Conservation (phyloP, 2,329 filamentous ascomycete species). For the Ophiostoma quercus region DNA sequence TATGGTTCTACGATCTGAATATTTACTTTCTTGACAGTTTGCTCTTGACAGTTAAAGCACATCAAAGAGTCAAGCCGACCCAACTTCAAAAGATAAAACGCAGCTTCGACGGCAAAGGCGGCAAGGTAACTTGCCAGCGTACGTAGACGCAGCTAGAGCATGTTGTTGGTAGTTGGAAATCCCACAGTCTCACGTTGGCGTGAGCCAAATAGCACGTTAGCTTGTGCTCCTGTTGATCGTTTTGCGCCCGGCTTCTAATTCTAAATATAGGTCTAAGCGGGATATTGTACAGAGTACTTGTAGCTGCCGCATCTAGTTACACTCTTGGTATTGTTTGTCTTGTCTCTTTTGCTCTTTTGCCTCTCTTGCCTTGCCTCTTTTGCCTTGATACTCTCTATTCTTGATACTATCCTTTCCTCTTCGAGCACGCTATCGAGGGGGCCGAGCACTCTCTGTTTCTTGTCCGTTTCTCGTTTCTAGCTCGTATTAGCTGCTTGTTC, state of each 20-base stretch:
- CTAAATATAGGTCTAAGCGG: neutral
- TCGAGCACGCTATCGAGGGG: neutral
- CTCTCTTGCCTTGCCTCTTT: neutral
- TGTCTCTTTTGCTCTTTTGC: neutral
- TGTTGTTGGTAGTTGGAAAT: neutral
- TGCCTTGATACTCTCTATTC: too few species aligned
- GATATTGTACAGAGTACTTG: neutral
- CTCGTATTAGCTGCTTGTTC: neutral
- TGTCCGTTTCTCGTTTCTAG: constrained; percentile 1
- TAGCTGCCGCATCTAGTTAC: neutral
- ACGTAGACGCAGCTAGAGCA: neutral
- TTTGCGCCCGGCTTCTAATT: neutral
- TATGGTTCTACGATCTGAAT: neutral
- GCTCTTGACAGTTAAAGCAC: neutral
- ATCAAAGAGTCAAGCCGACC: neutral
- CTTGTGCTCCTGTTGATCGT: neutral
- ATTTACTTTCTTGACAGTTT: neutral
- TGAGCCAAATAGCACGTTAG: neutral
- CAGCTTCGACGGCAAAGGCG: neutral
- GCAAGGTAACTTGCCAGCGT: neutral
- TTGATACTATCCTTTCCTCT: neutral
- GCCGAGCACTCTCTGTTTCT: constrained; percentile 6
- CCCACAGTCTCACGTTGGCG: neutral
- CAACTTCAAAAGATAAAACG: too few species aligned
- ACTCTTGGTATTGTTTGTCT: neutral